phyloP scores from a whole-genome alignment of 192 early-diverging fungal species.

The Coemansia sp. region DNA sequence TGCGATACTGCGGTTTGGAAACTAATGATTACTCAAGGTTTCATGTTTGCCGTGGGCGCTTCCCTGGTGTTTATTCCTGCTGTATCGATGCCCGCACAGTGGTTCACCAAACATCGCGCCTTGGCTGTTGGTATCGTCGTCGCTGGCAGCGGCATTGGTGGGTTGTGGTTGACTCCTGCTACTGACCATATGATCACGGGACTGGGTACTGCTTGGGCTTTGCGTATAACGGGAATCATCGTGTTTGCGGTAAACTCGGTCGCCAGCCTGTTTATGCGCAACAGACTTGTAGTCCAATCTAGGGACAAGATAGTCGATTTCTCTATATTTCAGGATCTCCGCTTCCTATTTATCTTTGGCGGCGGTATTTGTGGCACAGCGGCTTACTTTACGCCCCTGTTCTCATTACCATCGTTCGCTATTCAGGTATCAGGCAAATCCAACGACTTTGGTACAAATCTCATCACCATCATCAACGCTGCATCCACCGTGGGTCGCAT shows the following conservation, averaged over 20 bases:
- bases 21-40: conserved; percentile 61
- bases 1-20: conserved; percentile 61
- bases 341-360: conserved; percentile 46
- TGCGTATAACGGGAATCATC: conserved; percentile 56
- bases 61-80: conserved; percentile 57
- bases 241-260: conserved; percentile 49
- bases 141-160: conserved; percentile 60
- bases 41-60: conserved; percentile 55
- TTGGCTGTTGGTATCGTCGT: conserved; percentile 58
- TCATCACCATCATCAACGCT: conserved; percentile 69
- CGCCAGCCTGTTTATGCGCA: conserved; percentile 50
- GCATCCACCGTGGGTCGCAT: conserved; percentile 65
- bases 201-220: conserved; percentile 59
- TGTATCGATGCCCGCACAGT: conserved; percentile 60
- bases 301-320: conserved; percentile 53
- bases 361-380: conserved; percentile 51
- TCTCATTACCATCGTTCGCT: conserved; percentile 52
- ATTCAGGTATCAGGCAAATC: conserved; percentile 45
- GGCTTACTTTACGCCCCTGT: conserved; percentile 64
- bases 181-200: conserved; percentile 49
- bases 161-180: conserved; percentile 56
- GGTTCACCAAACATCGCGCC: conserved; percentile 55
- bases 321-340: conserved; percentile 45
- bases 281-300: conserved; percentile 14
- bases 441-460: conserved; percentile 48